phyloP scores from a whole-genome alignment of 2,329 filamentous ascomycete genomes.

The Sporothrix phasma region DNA sequence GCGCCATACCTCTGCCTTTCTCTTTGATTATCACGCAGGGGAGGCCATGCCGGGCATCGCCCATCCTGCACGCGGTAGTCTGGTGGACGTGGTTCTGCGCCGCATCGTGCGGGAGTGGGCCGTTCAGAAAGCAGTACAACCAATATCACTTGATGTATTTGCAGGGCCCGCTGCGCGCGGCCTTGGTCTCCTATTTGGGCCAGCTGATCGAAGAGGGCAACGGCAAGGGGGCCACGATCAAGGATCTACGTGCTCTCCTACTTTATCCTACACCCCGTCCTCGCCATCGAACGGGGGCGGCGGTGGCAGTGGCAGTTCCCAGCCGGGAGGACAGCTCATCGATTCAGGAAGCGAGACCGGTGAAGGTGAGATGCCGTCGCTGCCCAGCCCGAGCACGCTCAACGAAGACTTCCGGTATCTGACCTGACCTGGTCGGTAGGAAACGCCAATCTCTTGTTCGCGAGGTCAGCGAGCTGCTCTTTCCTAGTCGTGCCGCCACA shows the following conservation, averaged over 20 bases:
- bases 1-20: not conserved
- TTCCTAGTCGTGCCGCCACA: conserved; percentile 20
- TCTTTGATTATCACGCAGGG: not conserved
- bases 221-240: conserved; percentile 33
- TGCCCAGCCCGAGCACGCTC: conserved; percentile 21
- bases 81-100: conserved; percentile 43
- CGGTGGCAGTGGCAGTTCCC: not conserved
- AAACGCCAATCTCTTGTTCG: conserved; percentile 40
- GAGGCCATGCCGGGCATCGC: conserved; percentile 34
- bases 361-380: conserved; percentile 20
- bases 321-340: not conserved
- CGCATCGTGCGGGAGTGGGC: conserved; percentile 45
- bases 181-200: conserved; percentile 42
- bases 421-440: conserved; percentile 46
- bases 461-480: conserved; percentile 43
- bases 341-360: conserved; percentile 22
- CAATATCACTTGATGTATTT: conserved; percentile 46
- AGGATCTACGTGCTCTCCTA: conserved; percentile 42
- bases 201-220: conserved; percentile 25
- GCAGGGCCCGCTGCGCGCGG: conserved; percentile 42
- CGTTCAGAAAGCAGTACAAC: conserved; percentile 44
- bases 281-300: not conserved
- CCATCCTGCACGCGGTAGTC: conserved; percentile 35
- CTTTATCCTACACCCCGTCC: conserved; percentile 23
- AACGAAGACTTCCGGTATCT: conserved; percentile 42